These are phyloP conservation scores for Chrysoporthe deuterocubensis DNA, from an alignment of 2,329 filamentous ascomycete species.

Conservation along the genomic window DNA sequence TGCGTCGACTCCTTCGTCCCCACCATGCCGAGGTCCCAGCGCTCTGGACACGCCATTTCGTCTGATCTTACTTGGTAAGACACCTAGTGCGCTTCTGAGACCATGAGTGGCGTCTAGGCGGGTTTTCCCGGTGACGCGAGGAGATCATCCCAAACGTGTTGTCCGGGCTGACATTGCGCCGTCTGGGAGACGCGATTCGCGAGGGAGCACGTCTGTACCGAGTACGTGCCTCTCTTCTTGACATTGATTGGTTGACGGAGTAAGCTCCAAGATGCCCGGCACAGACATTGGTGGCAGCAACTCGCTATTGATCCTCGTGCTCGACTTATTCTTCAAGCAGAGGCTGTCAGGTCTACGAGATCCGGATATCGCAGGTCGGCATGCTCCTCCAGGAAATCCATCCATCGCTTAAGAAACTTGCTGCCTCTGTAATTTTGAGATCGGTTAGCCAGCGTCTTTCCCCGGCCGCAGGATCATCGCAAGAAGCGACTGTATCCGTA, in stretches of 20 bases:
- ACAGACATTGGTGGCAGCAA: too few relatives aligned
- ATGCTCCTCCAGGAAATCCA: constrained; percentile 86
- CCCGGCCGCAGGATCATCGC: constrained; percentile 11
- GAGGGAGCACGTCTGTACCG: neutral
- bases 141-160: neutral
- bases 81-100: neutral
- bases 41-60: too few relatives aligned
- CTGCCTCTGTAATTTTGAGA: constrained; percentile 66
- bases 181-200: neutral
- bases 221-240: neutral
- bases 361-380: constrained; percentile 91
- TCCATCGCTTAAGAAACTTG: constrained; percentile 86
- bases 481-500: constrained; percentile 13
- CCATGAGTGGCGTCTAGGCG: neutral
- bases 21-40: too few relatives aligned
- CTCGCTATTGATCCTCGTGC: neutral
- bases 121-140: neutral
- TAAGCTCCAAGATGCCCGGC: neutral
- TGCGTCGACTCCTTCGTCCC: too few relatives aligned
- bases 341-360: constrained; percentile 45
- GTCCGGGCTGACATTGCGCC: neutral
- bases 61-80: too few relatives aligned
- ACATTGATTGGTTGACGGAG: neutral
- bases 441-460: constrained; percentile 17
- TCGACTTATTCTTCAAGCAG: constrained; percentile 30